Evolutionary conservation across 2,329 filamentous ascomycete genomes (phyloP), one percentile per base, ranked within the genome.

Genomic region (Tolypocladium guangdongense): DNA sequence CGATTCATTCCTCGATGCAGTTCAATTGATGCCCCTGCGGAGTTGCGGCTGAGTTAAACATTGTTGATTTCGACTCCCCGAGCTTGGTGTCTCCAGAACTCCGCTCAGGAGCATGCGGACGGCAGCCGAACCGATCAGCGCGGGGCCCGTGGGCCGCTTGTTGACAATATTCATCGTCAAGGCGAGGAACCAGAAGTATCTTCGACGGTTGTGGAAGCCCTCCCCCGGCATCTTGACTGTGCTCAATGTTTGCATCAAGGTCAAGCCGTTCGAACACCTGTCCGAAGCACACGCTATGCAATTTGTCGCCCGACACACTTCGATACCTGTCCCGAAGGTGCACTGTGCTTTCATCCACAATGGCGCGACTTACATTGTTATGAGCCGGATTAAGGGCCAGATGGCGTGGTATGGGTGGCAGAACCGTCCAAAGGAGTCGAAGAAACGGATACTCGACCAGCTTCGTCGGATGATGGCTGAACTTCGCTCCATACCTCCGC

Each of bases 301-400:
- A 1, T 61, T 60, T n/a, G 22, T 63, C 6, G 53, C 60, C 11
- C 24, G 52, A 7, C 54, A 56, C 20, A 63, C 58, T 3, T 57
- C 58, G 1, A 54, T 63, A 22, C 58, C 62, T 5, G 59, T 62
- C 2, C 60, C 59, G 0, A 49, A 46, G 3, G 36, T 64, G 0
- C 41, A 62, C 51, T 59, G 53, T 27, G 56, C 60, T 0, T 56
- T 56, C n/a, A 24, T 51, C 20, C 45, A 50, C n/a, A 39, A 50
- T 14, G 47, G 51, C 8, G 16, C 20, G 2, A 41, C 52, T 4
- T 57, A 57, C 39, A 54, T 55, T 24, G 54, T 55, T 20, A 52
- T 52, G 74, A 62, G 67, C 43, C 57, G 63, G 2, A 58, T 70
- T 7, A 55, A 56, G 0, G 68, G 67, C 12, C 24, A 52, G 10